Base-by-base conservation (phyloP, 495 filamentous ascomycete species). In the Lophiotrema nucula region DNA sequence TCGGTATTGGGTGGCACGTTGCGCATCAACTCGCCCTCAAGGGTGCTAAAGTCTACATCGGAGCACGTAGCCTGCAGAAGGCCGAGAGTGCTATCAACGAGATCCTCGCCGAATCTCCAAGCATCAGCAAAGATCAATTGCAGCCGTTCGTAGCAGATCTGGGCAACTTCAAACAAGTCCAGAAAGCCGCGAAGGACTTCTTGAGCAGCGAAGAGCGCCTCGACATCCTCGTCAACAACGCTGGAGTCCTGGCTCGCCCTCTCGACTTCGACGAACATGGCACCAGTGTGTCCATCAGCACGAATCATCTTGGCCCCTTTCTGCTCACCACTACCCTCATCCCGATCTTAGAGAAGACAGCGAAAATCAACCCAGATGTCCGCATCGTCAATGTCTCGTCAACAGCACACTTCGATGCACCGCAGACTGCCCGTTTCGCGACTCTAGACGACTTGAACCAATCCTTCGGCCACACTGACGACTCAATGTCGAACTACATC, bases 201-300 rank as follows among this genome's bases (percentile, higher is more conserved):
- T 8, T 37, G 13, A 19, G 8, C 2, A 15, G n/a, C 11, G 56
- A 52, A 38, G 15, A 19, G 25, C 22, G 56, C n/a, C 42, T 59
- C 2, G 56, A 59, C 33, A 53, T 59, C 1, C 18, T 59, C 22
- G 48, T 59, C 38, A 59, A 59, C 27, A 59, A 59, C 26, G 56
- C 56, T 26, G 56, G 37, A 23, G 0, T 51, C 1, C 13, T 23
- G 0, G 21, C 22, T 27, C 25, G 6, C 4, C 1, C 22, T 13
- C 24, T 35, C 16, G 26, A 44, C 3, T n/a, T 22, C 13, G 42
- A 35, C 18, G 25, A 8, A 16, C 15, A 44, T 27, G 56, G 56
- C 2, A 44, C 53, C n/a, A 10, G 21, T n/a, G 22, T 22, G 22
- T 19, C 4, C 13, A 24, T 45, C 26, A 5, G 15, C 15, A 45